A percentile compares a stretch with the other conserved stretches of the same genome.
phyloP scores from a whole-genome alignment of 345 rosid species.

The Brassica juncea region DNA sequence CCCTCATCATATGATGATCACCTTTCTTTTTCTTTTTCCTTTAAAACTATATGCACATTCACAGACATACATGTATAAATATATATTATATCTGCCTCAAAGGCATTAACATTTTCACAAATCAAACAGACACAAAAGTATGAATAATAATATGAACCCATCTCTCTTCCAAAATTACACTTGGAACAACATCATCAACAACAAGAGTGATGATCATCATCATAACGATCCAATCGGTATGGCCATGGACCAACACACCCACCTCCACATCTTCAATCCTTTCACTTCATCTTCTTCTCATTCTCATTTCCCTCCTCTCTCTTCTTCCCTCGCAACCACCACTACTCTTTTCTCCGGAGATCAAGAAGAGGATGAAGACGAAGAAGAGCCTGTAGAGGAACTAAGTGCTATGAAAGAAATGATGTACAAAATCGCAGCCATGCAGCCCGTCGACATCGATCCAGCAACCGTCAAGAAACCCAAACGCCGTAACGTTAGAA shows the following conservation, averaged over 20 bases:
- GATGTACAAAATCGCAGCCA: conserved; percentile 93
- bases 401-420: conserved; percentile 91
- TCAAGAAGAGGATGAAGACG: conserved; percentile 36
- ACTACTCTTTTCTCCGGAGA: conserved; percentile 28
- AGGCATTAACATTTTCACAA: conserved; percentile 23
- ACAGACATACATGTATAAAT: background rate
- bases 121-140: conserved; percentile 32
- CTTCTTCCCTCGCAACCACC: conserved; percentile 35
- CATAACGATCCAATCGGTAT: conserved; percentile 41
- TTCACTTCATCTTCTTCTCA: conserved; percentile 39
- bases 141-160: conserved; percentile 59
- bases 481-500: conserved; percentile 77
- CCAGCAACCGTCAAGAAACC: conserved; percentile 79
- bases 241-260: conserved; percentile 48
- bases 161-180: conserved; percentile 48
- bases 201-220: conserved; percentile 7
- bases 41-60: conserved; percentile 20
- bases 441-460: conserved; percentile 96
- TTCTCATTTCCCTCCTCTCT: conserved; percentile 41
- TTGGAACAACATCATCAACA: conserved; percentile 41
- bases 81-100: conserved; percentile 21
- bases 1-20: conserved; percentile 43
- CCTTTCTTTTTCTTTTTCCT: conserved; percentile 27
- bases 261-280: conserved; percentile 40
- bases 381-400: conserved; percentile 73